Evolutionary conservation across 208 protist genomes (phyloP).

Genomic region (Vickermania spadyakhi): DNA sequence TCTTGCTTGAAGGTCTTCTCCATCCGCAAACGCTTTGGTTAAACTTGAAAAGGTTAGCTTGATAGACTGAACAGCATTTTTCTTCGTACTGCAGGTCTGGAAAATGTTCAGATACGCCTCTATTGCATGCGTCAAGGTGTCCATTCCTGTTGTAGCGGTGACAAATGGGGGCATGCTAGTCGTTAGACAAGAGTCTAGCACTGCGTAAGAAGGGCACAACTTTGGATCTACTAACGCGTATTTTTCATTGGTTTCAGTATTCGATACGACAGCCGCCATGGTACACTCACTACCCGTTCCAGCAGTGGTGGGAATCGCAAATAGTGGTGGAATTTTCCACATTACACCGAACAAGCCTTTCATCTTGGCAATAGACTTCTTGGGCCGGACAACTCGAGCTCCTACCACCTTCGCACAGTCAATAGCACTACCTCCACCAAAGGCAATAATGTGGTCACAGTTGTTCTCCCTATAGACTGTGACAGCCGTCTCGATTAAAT

Average conservation of each 20-base stretch:
- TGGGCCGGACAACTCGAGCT: slow-evolving; percentile 34
- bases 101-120: slow-evolving; percentile 63
- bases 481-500: slow-evolving; percentile 27
- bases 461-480: slow-evolving; percentile 20
- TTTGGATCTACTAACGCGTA: slow-evolving; percentile 49
- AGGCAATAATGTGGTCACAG: slow-evolving; percentile 56
- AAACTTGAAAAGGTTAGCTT: slow-evolving; percentile 49
- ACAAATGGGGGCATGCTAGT: slow-evolving; percentile 56
- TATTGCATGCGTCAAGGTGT: slow-evolving; percentile 75
- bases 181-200: slow-evolving; percentile 69
- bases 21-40: slow-evolving; percentile 29
- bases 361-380: slow-evolving; percentile 33
- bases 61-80: slow-evolving; percentile 27
- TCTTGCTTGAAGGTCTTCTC: slow-evolving; percentile 32
- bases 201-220: slow-evolving; percentile 50
- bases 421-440: slow-evolving; percentile 82
- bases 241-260: slow-evolving; percentile 34
- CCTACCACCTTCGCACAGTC: slow-evolving; percentile 80
- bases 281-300: slow-evolving; percentile 87
- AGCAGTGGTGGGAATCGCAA: slow-evolving; percentile 76
- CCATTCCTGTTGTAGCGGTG: slow-evolving; percentile 75
- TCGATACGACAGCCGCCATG: slow-evolving; percentile 61
- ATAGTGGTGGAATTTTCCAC: slow-evolving; percentile 31
- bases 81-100: slow-evolving; percentile 32
- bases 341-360: slow-evolving; percentile 32